phyloP scores from a whole-genome alignment of 805 yeast species.

The Cephaloascus albidus region DNA sequence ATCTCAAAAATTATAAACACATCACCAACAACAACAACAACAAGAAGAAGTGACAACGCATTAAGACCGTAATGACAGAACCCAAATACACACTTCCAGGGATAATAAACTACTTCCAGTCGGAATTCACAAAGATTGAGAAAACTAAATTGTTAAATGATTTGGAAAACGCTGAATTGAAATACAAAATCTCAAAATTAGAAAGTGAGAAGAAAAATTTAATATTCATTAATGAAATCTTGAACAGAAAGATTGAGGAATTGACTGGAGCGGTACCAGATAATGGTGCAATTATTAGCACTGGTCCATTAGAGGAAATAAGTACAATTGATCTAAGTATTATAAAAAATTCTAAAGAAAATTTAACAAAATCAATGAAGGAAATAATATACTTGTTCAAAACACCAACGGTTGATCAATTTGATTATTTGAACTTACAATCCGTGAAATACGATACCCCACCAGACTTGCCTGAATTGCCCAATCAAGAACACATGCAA shows the following conservation, averaged over 20 bases:
- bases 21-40: no score
- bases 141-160: constrained; percentile 38
- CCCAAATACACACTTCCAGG: constrained; percentile 42
- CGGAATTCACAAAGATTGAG: constrained; percentile 43
- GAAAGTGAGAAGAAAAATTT: constrained; percentile 43
- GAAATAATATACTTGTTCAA: constrained; percentile 22
- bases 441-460: no score
- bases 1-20: no score
- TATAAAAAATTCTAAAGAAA: constrained; percentile 21
- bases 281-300: neutral
- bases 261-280: constrained; percentile 7
- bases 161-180: constrained; percentile 43
- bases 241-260: constrained; percentile 24
- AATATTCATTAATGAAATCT: constrained; percentile 29
- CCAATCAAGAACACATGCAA: no score
- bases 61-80: no score
- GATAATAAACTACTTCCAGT: constrained; percentile 46
- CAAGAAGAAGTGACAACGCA: no score
- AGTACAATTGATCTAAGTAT: constrained; percentile 16
- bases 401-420: constrained; percentile 14
- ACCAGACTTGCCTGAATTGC: no score
- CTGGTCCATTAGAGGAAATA: neutral
- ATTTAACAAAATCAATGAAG: constrained; percentile 23
- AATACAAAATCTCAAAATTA: constrained; percentile 38
- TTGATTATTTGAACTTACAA: constrained; percentile 13